Evolutionary conservation across 495 filamentous ascomycete genomes (phyloP).

Genomic region (Bacidia gigantensis): DNA sequence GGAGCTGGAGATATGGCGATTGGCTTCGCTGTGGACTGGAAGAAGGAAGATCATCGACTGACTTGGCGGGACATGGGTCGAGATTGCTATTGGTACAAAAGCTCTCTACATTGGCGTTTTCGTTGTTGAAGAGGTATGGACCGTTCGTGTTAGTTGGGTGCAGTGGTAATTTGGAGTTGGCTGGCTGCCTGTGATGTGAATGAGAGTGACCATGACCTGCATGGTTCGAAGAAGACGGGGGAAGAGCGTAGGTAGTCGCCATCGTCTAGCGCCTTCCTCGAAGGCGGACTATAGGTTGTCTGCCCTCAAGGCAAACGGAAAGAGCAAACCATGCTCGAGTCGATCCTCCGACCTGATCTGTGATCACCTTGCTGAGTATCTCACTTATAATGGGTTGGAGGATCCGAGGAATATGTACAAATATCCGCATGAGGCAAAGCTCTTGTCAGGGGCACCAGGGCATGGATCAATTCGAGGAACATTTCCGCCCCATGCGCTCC

Average conservation of each 20-base stretch:
- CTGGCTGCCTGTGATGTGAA: constrained; percentile 15
- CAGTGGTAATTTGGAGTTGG: constrained; percentile 9
- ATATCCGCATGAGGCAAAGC: constrained; percentile 1
- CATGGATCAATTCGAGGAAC: no score
- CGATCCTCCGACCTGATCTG: no score
- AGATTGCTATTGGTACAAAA: background rate
- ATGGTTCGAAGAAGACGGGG: constrained; percentile 4
- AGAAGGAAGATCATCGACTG: background rate
- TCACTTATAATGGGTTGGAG: no score
- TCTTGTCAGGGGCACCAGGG: no score
- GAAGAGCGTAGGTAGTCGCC: constrained; percentile 16
- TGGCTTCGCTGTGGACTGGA: background rate
- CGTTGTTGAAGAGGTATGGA: constrained; percentile 5
- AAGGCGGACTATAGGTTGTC: background rate
- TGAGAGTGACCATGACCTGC: constrained; percentile 6
- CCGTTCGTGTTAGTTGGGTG: constrained; percentile 6
- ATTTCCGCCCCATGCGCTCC: no score
- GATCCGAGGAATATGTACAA: no score
- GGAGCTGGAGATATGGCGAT: constrained; percentile 4
- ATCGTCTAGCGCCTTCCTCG: constrained; percentile 12
- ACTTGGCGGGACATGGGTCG: background rate
- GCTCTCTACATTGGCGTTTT: background rate
- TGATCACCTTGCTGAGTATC: no score
- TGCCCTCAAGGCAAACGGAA: background rate
- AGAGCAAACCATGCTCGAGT: background rate